These are phyloP conservation scores for Myriosclerotinia scirpicola DNA, from an alignment of 2,329 filamentous ascomycete genomes.

Conservation along the genomic window DNA sequence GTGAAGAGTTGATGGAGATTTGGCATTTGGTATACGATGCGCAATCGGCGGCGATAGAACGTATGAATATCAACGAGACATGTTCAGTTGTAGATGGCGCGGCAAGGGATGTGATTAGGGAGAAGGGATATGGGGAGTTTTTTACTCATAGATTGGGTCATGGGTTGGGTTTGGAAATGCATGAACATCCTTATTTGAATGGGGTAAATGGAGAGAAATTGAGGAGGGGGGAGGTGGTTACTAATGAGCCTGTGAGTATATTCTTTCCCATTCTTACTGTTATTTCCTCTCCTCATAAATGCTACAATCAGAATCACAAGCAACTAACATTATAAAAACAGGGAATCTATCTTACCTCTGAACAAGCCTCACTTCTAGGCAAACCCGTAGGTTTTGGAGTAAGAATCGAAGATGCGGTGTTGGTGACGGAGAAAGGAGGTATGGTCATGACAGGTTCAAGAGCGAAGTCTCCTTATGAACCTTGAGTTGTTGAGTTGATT, in stretches of 20 bases:
- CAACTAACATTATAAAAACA: constrained; percentile 2
- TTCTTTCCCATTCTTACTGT: not conserved
- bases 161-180: constrained; percentile 64
- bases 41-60: constrained; percentile 54
- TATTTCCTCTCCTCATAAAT: not conserved
- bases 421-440: constrained; percentile 51
- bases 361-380: constrained; percentile 38
- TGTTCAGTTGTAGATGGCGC: constrained; percentile 61
- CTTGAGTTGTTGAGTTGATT: constrained; percentile 21
- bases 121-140: constrained; percentile 50
- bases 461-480: constrained; percentile 34
- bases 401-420: constrained; percentile 60
- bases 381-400: constrained; percentile 56
- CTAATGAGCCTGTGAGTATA: constrained; percentile 52
- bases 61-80: constrained; percentile 52
- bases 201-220: constrained; percentile 56
- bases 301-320: not conserved
- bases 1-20: constrained; percentile 46
- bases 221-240: constrained; percentile 60
- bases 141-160: constrained; percentile 64
- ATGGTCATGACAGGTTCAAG: constrained; percentile 43
- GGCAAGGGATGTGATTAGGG: constrained; percentile 52
- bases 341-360: constrained; percentile 54
- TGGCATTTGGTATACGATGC: constrained; percentile 61
- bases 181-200: constrained; percentile 64